These are phyloP conservation scores for Tuber aestivum DNA, from an alignment of 495 filamentous ascomycete species.

Conservation along the genomic window DNA sequence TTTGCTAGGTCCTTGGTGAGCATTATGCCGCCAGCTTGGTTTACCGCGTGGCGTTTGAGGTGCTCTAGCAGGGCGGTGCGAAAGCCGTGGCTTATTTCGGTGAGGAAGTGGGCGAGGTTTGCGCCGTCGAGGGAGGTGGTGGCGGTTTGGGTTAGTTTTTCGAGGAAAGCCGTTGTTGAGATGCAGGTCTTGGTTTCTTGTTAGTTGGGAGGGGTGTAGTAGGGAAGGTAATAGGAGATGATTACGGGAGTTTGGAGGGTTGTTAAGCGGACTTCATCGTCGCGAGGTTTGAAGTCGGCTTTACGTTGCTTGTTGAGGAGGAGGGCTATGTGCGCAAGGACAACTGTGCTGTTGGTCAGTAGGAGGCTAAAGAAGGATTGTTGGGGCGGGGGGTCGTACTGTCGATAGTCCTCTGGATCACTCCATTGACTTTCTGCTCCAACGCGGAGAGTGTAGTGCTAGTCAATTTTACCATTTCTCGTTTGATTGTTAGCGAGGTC, in stretches of 20 bases:
- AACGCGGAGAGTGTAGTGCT: slow-evolving; percentile 65
- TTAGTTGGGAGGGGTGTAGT: not conserved
- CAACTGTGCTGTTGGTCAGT: slow-evolving; percentile 46
- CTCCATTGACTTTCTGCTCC: slow-evolving; percentile 80
- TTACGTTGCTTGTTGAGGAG: slow-evolving; percentile 77
- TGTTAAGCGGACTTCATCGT: slow-evolving; percentile 73
- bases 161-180: slow-evolving; percentile 53
- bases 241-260: slow-evolving; percentile 69
- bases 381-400: slow-evolving; percentile 20
- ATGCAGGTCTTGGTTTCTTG: not conserved
- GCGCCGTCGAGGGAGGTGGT: slow-evolving; percentile 64
- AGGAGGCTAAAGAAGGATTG: not conserved
- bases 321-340: slow-evolving; percentile 69
- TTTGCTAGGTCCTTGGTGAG: slow-evolving; percentile 91
- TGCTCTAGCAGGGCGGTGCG: slow-evolving; percentile 77
- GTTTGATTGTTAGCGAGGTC: slow-evolving; percentile 78
- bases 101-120: slow-evolving; percentile 69
- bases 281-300: slow-evolving; percentile 86
- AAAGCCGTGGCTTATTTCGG: slow-evolving; percentile 74
- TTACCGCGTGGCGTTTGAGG: slow-evolving; percentile 87
- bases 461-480: slow-evolving; percentile 83
- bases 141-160: slow-evolving; percentile 55
- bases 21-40: slow-evolving; percentile 85
- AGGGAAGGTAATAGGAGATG: not conserved
- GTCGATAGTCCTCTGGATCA: slow-evolving; percentile 81